A percentile compares a stretch with the other conserved stretches of the same genome.
These are phyloP conservation scores for Kodamaea restingae DNA, from an alignment of 805 yeast genomes.

Conservation along the genomic window DNA sequence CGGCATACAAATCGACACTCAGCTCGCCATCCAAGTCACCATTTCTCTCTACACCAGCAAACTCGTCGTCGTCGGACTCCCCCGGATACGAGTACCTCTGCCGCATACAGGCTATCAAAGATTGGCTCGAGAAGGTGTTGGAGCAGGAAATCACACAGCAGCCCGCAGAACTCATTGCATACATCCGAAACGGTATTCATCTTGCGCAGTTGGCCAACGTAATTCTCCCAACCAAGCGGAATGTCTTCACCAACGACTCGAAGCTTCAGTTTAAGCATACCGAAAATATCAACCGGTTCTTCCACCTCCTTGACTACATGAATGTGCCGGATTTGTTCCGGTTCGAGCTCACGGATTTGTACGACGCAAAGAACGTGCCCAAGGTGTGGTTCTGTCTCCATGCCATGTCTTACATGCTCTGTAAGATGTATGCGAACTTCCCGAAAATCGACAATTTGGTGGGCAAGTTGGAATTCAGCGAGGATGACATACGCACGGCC, in stretches of 20 bases:
- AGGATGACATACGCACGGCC: constrained; percentile 64
- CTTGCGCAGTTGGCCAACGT: constrained; percentile 74
- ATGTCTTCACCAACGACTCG: constrained; percentile 50
- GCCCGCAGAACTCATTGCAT: constrained; percentile 57
- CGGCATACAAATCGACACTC: too few relatives aligned
- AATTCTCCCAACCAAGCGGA: constrained; percentile 62
- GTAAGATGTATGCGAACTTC: constrained; percentile 48
- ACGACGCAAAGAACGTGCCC: constrained; percentile 88
- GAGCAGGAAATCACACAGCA: constrained; percentile 52
- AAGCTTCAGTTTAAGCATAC: constrained; percentile 81
- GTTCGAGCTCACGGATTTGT: constrained; percentile 89
- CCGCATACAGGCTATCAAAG: constrained; percentile 74
- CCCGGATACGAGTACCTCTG: constrained; percentile 66
- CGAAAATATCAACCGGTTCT: constrained; percentile 84
- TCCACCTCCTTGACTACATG: constrained; percentile 61
- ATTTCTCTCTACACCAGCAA: constrained; percentile 27
- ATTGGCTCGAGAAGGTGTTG: constrained; percentile 68
- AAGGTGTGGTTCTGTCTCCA: constrained; percentile 91
- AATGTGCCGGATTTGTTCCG: constrained; percentile 83
- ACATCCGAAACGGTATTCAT: constrained; percentile 78
- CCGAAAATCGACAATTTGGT: constrained; percentile 62
- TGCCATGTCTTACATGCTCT: constrained; percentile 74
- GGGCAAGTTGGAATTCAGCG: constrained; percentile 58
- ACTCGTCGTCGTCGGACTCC: constrained; percentile 26
- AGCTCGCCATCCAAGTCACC: too few relatives aligned